Conservation (phyloP, 148 eudicot species). For the Silene latifolia region DNA sequence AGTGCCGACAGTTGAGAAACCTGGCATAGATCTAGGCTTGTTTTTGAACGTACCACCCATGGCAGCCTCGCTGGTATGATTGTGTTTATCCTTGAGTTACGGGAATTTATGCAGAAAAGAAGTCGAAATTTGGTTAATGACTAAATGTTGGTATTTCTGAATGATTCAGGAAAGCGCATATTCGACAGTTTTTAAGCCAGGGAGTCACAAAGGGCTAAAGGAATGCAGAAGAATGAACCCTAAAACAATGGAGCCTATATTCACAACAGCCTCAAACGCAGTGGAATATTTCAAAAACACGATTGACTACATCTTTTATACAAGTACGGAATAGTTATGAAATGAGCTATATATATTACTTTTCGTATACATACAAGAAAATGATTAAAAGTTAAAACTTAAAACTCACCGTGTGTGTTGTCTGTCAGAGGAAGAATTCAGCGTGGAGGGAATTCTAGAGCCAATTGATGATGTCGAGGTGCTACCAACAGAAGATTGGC, state of each 20-base stretch:
- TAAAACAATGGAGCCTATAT: not conserved
- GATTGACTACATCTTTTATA: not conserved
- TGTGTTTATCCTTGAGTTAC: not conserved
- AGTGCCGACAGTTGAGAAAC: too few relatives aligned
- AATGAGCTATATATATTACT: too few relatives aligned
- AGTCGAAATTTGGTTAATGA: not conserved
- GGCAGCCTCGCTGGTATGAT: not conserved
- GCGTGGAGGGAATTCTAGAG: not conserved
- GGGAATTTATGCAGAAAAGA: not conserved
- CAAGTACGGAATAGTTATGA: too few relatives aligned
- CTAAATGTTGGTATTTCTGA: too few relatives aligned
- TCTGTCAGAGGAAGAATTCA: not conserved
- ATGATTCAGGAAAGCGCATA: not conserved
- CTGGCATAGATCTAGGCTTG: too few relatives aligned
- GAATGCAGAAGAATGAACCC: not conserved
- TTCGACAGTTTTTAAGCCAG: not conserved
- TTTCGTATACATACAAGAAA: too few relatives aligned
- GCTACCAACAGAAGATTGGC: not conserved
- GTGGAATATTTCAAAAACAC: not conserved
- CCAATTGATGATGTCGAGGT: not conserved
- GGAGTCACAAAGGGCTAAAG: not conserved
- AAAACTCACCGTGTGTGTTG: too few relatives aligned
- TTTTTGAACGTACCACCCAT: too few relatives aligned
- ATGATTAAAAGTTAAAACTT: too few relatives aligned
- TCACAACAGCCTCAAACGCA: not conserved